Base-by-base conservation (phyloP, 352 stramenopile species). In the Phytophthora pini region DNA sequence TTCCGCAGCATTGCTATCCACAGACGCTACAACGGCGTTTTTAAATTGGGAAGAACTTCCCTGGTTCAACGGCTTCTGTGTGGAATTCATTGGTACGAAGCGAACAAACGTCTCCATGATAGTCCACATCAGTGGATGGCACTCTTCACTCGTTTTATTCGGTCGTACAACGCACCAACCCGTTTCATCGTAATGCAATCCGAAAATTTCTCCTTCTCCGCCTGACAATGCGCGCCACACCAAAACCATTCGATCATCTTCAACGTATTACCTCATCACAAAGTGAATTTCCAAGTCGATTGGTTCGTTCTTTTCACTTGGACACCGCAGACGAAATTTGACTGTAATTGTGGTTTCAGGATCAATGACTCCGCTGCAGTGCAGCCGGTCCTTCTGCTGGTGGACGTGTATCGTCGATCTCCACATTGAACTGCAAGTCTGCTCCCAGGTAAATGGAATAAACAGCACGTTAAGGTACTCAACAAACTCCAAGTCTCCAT, bases 151-250 rank as follows among this genome's bases (percentile, higher is more conserved):
- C 0, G 11, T 24, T 6, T 34, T 13, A 32, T 49, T 61, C 6
- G 49, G 51, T 5, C 69, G 70, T 5, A 81, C 62, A 3, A 83
- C 56, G 17, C 70, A 74, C 79, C 79, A 86, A 1, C 77, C 77
- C 0, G 74, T 86, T 27, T 89, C 77, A 46, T 88, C 72, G 39
- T 75, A 84, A 57, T 72, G 74, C 54, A 84, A 70, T 0, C 70
- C 72, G 36, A 52, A 64, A 26, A 72, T 59, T 15, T 56, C 48
- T 10, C 68, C 52, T 46, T 74, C 68, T 17, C 75, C 72, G 17
- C 84, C 67, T 0, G 65, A 72, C 22, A 80, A 58, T 1, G 65
- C 64, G 5, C 76, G 73, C 80, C 80, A 89, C 26, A 87, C 76
- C 7, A 86, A 26, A 51, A 86, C 76, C 60, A 85, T 70, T 2